These are phyloP conservation scores for Mortierella sp. DNA, from an alignment of 371 early-diverging fungal species.

Conservation along the genomic window DNA sequence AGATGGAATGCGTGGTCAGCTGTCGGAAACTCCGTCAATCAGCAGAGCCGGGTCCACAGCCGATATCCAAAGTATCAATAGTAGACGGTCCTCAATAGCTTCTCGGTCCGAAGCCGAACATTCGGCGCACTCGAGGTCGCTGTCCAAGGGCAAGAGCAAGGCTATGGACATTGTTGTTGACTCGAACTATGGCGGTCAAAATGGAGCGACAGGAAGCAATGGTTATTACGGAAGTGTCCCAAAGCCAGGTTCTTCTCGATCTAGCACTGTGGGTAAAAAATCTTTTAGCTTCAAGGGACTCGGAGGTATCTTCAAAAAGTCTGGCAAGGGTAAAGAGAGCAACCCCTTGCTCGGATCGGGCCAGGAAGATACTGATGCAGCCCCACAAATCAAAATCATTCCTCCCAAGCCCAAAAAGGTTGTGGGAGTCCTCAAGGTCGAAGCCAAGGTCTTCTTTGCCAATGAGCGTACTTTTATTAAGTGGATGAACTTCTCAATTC, in stretches of 20 bases:
- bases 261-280: slow-evolving; percentile 31
- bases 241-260: slow-evolving; percentile 18
- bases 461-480: slow-evolving; percentile 97
- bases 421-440: slow-evolving; percentile 47
- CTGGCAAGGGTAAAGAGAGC: slow-evolving; percentile 27
- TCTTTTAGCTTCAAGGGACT: slow-evolving; percentile 49
- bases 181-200: slow-evolving; percentile 9
- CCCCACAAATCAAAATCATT: slow-evolving; percentile 48
- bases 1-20: slow-evolving; percentile 47
- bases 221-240: slow-evolving; percentile 20
- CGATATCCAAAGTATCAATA: slow-evolving; percentile 50
- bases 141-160: slow-evolving; percentile 42
- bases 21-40: slow-evolving; percentile 37
- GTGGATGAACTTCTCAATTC: slow-evolving; percentile 75
- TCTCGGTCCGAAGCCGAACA: slow-evolving; percentile 40
- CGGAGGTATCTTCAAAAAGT: slow-evolving; percentile 40
- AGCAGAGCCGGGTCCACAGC: slow-evolving; percentile 39
- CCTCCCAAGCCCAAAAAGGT: slow-evolving; percentile 54
- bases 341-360: slow-evolving; percentile 35
- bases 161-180: slow-evolving; percentile 47
- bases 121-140: slow-evolving; percentile 25
- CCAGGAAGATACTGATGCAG: slow-evolving; percentile 8
- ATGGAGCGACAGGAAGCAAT: slow-evolving; percentile 15
- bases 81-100: slow-evolving; percentile 41
- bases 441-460: slow-evolving; percentile 90